These are phyloP conservation scores for Podospora pseudoanserina DNA, from an alignment of 495 filamentous ascomycete species.

Conservation along the genomic window DNA sequence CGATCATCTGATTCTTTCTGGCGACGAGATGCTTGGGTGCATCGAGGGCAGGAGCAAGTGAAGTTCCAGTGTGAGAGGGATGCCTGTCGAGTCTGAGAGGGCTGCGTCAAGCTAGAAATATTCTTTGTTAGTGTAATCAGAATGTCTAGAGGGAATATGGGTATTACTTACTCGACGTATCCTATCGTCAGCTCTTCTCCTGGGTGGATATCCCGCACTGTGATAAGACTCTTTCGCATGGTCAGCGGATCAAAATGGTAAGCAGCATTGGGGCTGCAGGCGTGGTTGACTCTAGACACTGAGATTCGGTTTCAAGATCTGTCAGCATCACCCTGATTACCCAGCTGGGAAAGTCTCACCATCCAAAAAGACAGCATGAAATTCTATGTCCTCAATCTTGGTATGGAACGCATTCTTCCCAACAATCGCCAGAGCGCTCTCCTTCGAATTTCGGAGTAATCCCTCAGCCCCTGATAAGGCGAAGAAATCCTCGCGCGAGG, in stretches of 20 bases:
- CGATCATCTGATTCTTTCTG: slow-evolving; percentile 33
- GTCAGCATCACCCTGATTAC: neutral
- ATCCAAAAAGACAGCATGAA: neutral
- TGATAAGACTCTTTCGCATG: slow-evolving; percentile 30
- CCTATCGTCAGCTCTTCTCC: slow-evolving; percentile 34
- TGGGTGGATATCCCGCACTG: slow-evolving; percentile 29
- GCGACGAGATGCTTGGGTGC: slow-evolving; percentile 27
- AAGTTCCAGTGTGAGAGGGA: slow-evolving; percentile 36
- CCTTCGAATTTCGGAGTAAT: neutral
- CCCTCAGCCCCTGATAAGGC: neutral
- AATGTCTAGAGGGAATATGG: neutral
- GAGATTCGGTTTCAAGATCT: neutral
- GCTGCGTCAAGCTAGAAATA: slow-evolving; percentile 28
- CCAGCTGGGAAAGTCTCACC: neutral
- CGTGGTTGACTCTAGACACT: slow-evolving; percentile 39
- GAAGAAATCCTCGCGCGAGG: neutral
- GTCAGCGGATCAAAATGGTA: slow-evolving; percentile 37
- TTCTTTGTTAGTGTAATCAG: neutral
- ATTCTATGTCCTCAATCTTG: neutral
- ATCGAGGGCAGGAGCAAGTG: slow-evolving; percentile 34
- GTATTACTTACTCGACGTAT: slow-evolving; percentile 33
- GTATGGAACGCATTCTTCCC: neutral
- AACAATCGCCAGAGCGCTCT: neutral
- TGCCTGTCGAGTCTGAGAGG: slow-evolving; percentile 22
- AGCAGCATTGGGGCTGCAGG: slow-evolving; percentile 34